A percentile compares a stretch with the other conserved stretches of the same genome.
Conservation (phyloP, 257 asterid genomes). For the Plantago ovata region DNA sequence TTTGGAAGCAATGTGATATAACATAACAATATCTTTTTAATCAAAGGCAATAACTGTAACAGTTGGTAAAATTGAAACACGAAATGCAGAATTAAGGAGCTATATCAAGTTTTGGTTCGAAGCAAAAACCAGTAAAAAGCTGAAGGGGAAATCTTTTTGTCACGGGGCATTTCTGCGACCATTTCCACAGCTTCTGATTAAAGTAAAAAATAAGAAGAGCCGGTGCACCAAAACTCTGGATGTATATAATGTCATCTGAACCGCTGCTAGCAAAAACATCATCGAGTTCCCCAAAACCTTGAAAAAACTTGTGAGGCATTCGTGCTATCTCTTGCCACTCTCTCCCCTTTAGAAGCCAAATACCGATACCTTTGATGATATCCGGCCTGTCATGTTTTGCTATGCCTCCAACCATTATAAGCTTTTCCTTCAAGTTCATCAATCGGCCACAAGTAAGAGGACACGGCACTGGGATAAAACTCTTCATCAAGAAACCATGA, state of each 20-base stretch:
- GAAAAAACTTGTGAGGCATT: conserved; percentile 83
- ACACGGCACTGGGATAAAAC: conserved; percentile 75
- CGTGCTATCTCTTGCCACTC: conserved; percentile 77
- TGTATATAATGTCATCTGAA: conserved; percentile 68
- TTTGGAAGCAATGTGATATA: background rate
- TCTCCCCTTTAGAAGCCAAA: conserved; percentile 70
- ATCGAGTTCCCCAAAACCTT: conserved; percentile 93
- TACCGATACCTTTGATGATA: conserved; percentile 84
- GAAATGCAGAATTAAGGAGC: conserved; percentile 38
- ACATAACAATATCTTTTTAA: background rate
- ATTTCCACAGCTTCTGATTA: conserved; percentile 67
- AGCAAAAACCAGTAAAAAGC: conserved; percentile 92
- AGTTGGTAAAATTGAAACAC: background rate
- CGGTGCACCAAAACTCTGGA: conserved; percentile 88
- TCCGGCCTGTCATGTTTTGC: conserved; percentile 80
- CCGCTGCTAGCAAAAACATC: conserved; percentile 97
- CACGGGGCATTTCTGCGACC: conserved; percentile 93
- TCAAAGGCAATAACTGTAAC: background rate
- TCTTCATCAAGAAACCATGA: conserved; percentile 44
- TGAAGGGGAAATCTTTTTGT: conserved; percentile 87
- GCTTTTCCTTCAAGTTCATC: conserved; percentile 75
- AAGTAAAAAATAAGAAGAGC: conserved; percentile 70
- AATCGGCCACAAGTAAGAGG: conserved; percentile 87
- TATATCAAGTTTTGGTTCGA: conserved; percentile 79
- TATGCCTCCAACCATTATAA: conserved; percentile 91